Evolutionary conservation across 23 red algal species (phyloP).

Genomic region (Gracilaria gracilis): DNA sequence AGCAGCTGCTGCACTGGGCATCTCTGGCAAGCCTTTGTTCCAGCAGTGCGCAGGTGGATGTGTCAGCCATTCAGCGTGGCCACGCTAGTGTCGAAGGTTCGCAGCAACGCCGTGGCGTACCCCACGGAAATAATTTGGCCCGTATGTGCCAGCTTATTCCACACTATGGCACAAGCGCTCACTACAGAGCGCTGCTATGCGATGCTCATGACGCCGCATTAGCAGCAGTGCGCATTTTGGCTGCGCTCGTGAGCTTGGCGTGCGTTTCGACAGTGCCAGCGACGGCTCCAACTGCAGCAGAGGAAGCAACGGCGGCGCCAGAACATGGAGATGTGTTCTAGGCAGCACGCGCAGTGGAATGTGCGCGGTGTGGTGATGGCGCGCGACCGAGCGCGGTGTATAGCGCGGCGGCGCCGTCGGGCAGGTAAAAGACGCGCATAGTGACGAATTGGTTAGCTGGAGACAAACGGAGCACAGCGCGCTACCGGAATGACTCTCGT

Average conservation of each 20-base stretch:
- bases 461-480: constrained; percentile 76
- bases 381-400: constrained; percentile 53
- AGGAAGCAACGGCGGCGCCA: background rate
- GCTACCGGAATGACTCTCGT: constrained; percentile 65
- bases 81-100: background rate
- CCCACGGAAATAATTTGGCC: constrained; percentile 51
- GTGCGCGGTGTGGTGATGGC: constrained; percentile 10
- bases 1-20: constrained; percentile 67
- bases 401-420: constrained; percentile 35
- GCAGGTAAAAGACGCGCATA: constrained; percentile 61
- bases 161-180: constrained; percentile 32
- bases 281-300: no score
- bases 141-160: constrained; percentile 29
- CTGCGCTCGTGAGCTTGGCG: background rate
- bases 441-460: constrained; percentile 22
- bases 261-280: background rate
- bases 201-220: no score
- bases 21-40: constrained; percentile 27
- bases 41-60: constrained; percentile 50
- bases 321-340: background rate
- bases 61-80: background rate
- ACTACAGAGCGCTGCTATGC: background rate
- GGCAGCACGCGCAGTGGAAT: no score
- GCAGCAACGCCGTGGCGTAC: constrained; percentile 55
- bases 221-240: background rate